Evolutionary conservation across 2,329 filamentous ascomycete species (phyloP), one percentile per base, ranked within the genome.

Genomic region (Trichothecium sympodiale): DNA sequence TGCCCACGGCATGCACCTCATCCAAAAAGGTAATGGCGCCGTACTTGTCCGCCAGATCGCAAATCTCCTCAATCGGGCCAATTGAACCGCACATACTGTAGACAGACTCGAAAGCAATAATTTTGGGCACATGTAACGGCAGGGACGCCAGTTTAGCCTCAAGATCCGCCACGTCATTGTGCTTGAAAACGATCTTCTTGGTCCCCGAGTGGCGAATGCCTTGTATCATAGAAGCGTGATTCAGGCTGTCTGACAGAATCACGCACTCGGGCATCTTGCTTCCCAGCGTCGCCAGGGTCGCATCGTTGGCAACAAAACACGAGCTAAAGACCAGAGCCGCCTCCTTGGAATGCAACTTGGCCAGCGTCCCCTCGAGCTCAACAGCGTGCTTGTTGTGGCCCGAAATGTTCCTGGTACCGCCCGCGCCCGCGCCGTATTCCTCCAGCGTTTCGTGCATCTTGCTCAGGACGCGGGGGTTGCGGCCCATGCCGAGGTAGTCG

Each of bases 11-110:
- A 64, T 98, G 91, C 42, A 98, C 91, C 75, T 98, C 91, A 56
- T 98, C 91, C 55, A 95, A 69, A 60, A 98, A 98, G 49, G 91
- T 98, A 44, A 98, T 79, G 28, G 91, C 91, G 40, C 91, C 91
- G 56, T 98, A 98, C 67, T 94, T 95, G 43, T 96, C 88, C 8
- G 91, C 89, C 36, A 98, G 67, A 55, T 98, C 87, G 57, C 89
- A 96, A 43, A 98, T 96, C 54, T 81, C 81, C 62, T 88, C 85
- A 48, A 98, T 98, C 1, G 91, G 91, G 1, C 87, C 91, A 55
- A 98, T 85, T 13, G 87, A 94, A 43, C 91, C 91, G 55, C 91
- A 98, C 91, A 98, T 98, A 67, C 87, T 94, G 65, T 98, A 98
- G 4, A 98, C 91, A 20, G 87, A 94, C 64, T 98, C 91, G 46